phyloP scores from a whole-genome alignment of 768 basidiomycete genomes.

The Boletus patriciae region DNA sequence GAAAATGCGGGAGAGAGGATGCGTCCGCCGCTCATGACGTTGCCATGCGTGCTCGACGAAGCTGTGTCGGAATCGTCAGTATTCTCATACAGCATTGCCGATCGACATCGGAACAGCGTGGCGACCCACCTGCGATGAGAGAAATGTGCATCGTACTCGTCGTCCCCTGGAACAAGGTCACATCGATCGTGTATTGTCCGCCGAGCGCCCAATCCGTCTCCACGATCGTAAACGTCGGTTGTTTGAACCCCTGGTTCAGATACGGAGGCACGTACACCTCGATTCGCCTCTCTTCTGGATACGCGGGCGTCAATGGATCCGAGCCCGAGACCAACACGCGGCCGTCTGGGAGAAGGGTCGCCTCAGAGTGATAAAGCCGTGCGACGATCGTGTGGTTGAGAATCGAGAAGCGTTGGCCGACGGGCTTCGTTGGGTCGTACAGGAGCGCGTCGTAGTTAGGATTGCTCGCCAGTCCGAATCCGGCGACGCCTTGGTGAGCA shows the following conservation, averaged over 20 bases:
- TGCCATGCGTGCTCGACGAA: constrained; percentile 75
- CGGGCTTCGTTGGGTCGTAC: constrained; percentile 64
- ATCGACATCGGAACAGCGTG: too few relatives aligned
- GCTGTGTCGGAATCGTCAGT: constrained; percentile 37
- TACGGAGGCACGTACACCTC: constrained; percentile 89
- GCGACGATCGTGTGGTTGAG: constrained; percentile 68
- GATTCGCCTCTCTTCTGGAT: constrained; percentile 76
- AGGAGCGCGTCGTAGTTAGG: constrained; percentile 66
- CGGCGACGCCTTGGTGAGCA: constrained; percentile 65
- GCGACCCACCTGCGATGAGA: constrained; percentile 60
- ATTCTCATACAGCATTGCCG: too few relatives aligned
- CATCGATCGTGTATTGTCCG: constrained; percentile 51
- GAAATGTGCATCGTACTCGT: constrained; percentile 58
- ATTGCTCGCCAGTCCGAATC: constrained; percentile 66
- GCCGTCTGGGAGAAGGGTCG: constrained; percentile 71
- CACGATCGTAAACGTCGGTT: constrained; percentile 60
- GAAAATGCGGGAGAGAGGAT: constrained; percentile 73
- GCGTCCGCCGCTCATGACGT: constrained; percentile 65
- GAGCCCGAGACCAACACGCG: constrained; percentile 76
- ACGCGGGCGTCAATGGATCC: constrained; percentile 61
- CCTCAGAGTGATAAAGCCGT: constrained; percentile 78
- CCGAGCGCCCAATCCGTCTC: constrained; percentile 65
- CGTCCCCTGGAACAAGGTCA: constrained; percentile 41
- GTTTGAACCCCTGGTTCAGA: constrained; percentile 57
- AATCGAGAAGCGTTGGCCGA: constrained; percentile 64